Evolutionary conservation across 78 protist genomes (phyloP), one percentile per base, ranked within the genome.

Genomic region (Dictyostelium citrinum): DNA sequence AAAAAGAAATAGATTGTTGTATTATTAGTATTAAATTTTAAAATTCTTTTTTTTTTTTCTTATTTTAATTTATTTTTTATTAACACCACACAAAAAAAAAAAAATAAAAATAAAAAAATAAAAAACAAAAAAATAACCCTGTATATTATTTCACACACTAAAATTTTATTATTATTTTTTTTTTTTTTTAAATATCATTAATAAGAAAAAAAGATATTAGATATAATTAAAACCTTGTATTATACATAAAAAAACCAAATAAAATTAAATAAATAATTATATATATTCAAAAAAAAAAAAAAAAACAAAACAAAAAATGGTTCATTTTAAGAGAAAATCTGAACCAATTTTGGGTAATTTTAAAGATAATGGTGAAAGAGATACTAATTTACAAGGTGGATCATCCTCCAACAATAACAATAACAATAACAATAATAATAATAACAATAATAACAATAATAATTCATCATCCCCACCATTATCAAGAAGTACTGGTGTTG

Each of bases 321-420:
- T 70, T 70, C 77, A 70, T 70, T 70, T 70, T 70, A 70, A 70
- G 33, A 70, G 77, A 70, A 70, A 70, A 31, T 70, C 77, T 14
- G 77, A 70, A 31, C 77, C 77, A 70, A 70, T 70, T 33, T 33
- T 70, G 3, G 43, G 77, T 70, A 70, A 70, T 33, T 70, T 70
- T 33, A 64, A 64, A 27, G 35, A 29, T 10, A 64, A 29, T 64
- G 17, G 35, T 24, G 72, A 61, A 61, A 51, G 61, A 20, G 61
- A 55, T 20, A 20, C 64, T 14, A 20, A 20, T 4, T 20, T 55
- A 55, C n/a, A 20, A 14, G 72, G 72, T 22, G 70, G 33, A 9
- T 9, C 33, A 5, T 27, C 72, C 3, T 27, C 72, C 10, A 64
- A 64, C 11, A 64, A 64, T n/a, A 60, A 60, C 24, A 60, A 20